phyloP scores from a whole-genome alignment of 768 basidiomycete genomes.

The Cystobasidium onofrii region DNA sequence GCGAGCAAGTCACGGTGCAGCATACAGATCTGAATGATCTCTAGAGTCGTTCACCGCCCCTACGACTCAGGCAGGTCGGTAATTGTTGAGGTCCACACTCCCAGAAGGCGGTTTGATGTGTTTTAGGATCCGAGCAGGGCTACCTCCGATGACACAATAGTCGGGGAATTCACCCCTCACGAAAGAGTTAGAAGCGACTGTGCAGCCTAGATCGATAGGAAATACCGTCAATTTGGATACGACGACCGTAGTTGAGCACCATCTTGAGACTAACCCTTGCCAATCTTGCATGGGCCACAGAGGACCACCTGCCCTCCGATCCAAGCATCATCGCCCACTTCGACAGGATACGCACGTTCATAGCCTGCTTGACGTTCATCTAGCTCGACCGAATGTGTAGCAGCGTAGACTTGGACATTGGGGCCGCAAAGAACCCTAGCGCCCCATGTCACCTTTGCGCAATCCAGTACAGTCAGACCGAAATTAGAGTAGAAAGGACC shows the following conservation, averaged over 20 bases:
- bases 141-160: constrained; percentile 24
- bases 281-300: constrained; percentile 3
- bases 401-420: constrained; percentile 43
- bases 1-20: too few species aligned
- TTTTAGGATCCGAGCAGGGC: constrained; percentile 30
- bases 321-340: constrained; percentile 47
- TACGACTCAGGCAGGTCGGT: neutral
- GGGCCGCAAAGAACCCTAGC: constrained; percentile 44
- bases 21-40: too few species aligned
- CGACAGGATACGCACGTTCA: constrained; percentile 35
- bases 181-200: neutral
- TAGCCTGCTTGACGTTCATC: neutral
- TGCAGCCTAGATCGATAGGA: constrained; percentile 7
- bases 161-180: constrained; percentile 17
- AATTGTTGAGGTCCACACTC: neutral
- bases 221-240: too few species aligned
- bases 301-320: constrained; percentile 41
- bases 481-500: constrained; percentile 33
- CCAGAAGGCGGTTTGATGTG: neutral
- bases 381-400: constrained; percentile 16
- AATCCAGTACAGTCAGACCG: constrained; percentile 21
- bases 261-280: constrained; percentile 19
- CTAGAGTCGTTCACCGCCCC: too few species aligned
- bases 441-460: constrained; percentile 41
- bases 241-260: too few species aligned